phyloP scores from a whole-genome alignment of 495 filamentous ascomycete genomes.

The Durotheca rogersii region DNA sequence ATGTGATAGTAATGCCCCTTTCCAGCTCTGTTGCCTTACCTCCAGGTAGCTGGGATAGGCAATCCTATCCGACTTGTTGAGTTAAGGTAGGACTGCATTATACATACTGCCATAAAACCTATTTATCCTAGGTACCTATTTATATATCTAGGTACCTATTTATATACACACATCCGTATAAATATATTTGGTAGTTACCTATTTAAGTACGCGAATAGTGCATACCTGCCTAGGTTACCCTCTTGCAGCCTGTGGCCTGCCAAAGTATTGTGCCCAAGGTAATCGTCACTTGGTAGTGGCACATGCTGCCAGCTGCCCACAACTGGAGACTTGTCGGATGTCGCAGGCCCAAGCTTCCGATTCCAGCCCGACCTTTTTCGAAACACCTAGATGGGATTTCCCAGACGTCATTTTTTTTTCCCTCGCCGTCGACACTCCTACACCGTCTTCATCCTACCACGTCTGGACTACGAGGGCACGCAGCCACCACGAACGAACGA shows the following conservation, averaged over 20 bases:
- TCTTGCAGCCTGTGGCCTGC: too few species aligned
- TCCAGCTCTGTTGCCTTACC: too few species aligned
- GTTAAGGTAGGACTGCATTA: too few species aligned
- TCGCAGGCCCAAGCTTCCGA: slow-evolving; percentile 9
- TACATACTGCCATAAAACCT: too few species aligned
- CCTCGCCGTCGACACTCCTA: slow-evolving; percentile 12
- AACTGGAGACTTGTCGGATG: slow-evolving; percentile 1
- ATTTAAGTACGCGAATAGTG: neutral
- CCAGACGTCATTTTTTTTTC: slow-evolving; percentile 36
- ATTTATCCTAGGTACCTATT: neutral
- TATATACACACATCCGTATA: too few species aligned
- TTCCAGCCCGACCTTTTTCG: slow-evolving; percentile 18
- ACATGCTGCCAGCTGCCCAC: slow-evolving; percentile 2
- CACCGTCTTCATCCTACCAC: slow-evolving; percentile 7
- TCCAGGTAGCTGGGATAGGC: too few species aligned
- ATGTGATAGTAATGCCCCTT: too few species aligned
- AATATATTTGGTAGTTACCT: neutral
- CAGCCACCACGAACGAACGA: neutral
- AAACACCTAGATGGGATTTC: slow-evolving; percentile 23
- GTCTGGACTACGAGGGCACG: neutral
- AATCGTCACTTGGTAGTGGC: too few species aligned
- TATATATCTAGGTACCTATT: too few species aligned
- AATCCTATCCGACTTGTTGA: too few species aligned
- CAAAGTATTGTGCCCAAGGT: too few species aligned
- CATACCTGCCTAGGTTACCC: too few species aligned